Percentiles rank a stretch among this genome's conserved stretches.
Evolutionary conservation across 1,139 yeast genomes (phyloP).

Genomic region (Taphrina populina): DNA sequence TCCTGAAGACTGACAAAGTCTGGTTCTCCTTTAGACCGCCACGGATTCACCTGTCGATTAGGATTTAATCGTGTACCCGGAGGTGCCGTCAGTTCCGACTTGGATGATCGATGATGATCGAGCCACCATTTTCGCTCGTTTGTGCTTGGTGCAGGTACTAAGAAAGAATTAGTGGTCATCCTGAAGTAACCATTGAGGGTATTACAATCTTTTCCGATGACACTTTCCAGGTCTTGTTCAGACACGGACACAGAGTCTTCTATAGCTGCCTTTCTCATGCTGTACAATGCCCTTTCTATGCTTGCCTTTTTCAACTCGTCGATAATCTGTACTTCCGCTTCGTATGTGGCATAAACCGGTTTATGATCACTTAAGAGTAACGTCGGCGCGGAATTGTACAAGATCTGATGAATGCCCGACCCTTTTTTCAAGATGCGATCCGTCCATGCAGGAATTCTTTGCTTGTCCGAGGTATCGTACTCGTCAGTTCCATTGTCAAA

Average conservation of each 20-base stretch:
- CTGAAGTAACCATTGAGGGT: background rate
- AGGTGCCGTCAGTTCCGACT: slow-evolving; percentile 53
- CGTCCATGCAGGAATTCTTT: slow-evolving; percentile 95
- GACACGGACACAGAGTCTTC: slow-evolving; percentile 46
- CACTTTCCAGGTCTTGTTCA: slow-evolving; percentile 40
- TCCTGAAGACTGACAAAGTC: slow-evolving; percentile 45
- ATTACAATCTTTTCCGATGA: slow-evolving; percentile 26
- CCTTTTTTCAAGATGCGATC: slow-evolving; percentile 68
- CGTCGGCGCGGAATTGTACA: slow-evolving; percentile 58
- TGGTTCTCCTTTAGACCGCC: slow-evolving; percentile 50
- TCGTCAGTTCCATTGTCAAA: slow-evolving; percentile 81
- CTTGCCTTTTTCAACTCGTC: slow-evolving; percentile 62
- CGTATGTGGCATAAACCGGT: slow-evolving; percentile 81
- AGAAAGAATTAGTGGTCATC: background rate
- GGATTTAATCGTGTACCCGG: slow-evolving; percentile 60
- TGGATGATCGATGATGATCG: slow-evolving; percentile 71
- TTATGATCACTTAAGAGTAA: slow-evolving; percentile 85
- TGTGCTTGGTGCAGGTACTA: slow-evolving; percentile 83
- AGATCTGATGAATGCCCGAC: slow-evolving; percentile 59
- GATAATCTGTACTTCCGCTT: slow-evolving; percentile 64
- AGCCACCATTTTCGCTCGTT: slow-evolving; percentile 90
- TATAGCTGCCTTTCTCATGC: slow-evolving; percentile 46
- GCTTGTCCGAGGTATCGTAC: slow-evolving; percentile 89
- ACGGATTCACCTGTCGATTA: slow-evolving; percentile 66
- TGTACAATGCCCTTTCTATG: slow-evolving; percentile 62